Evolutionary conservation across 2,329 filamentous ascomycete species (phyloP), one percentile per base, ranked within the genome.

Genomic region (Colletotrichum orchidophilum): DNA sequence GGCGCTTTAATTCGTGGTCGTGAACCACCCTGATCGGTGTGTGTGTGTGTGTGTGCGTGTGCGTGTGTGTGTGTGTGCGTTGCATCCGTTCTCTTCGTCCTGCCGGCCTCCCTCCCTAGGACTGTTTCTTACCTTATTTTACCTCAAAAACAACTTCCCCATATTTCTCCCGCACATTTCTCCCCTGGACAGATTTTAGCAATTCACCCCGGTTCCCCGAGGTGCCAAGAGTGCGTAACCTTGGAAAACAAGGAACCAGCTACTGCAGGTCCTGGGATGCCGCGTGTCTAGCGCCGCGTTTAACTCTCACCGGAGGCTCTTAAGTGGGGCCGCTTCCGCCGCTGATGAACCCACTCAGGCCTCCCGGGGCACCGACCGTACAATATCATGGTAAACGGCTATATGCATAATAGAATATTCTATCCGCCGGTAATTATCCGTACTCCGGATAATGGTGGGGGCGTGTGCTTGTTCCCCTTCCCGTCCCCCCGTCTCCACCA

Each of bases 231-330:
- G 52, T 50, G 26, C 64, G 53, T 63, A 46, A 53, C 64, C 69
- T 71, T 71, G 69, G 59, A 63, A 67, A 63, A 63, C 33, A 49
- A 54, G 53, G 52, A 46, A 53, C 52, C 33, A 42, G 50, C 71
- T 73, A 72, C 53, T 71, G 71, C 71, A 73, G 71, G 71, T 63
- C 65, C 71, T 68, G 59, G 71, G 71, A 68, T 72, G 35, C 71
- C 26, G 63, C 68, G 49, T 55, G 59, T 26, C 8, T 72, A 70
- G 70, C 66, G 66, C 49, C 26, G 39, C 54, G n/a, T 46, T 55
- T 61, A 39, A 33, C 50, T 55, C 35, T 57, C 46, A 24, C 26
- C 49, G 60, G 61, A n/a, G 60, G 4, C 12, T 9, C 11, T 5
- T 1, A 18, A 8, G 33, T 71, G 69, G 69, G 59, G 42, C 69